phyloP scores from a whole-genome alignment of 441 rosid genomes.

The Omphalea diandra region DNA sequence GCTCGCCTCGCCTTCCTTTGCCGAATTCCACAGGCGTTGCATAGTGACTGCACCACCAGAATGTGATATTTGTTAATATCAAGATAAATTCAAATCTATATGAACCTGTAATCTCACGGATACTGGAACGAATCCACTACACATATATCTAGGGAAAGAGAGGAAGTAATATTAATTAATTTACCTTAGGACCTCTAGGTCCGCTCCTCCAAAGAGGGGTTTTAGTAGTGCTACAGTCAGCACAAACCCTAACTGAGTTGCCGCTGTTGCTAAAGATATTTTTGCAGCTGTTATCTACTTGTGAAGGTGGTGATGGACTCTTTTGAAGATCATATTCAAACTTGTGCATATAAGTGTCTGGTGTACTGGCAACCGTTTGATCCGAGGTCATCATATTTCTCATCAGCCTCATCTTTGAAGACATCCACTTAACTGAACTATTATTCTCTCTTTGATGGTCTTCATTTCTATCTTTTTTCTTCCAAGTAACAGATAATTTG shows the following conservation, averaged over 20 bases:
- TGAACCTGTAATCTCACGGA: no score
- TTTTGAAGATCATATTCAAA: slow-evolving; percentile 37
- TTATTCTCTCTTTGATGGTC: slow-evolving; percentile 17
- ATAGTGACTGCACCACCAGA: slow-evolving; percentile 58
- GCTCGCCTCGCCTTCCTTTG: slow-evolving; percentile 93
- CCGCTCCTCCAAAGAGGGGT: slow-evolving; percentile 99
- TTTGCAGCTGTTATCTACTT: slow-evolving; percentile 32
- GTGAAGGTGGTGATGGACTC: slow-evolving; percentile 29
- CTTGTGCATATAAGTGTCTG: slow-evolving; percentile 25
- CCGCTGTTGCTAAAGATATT: slow-evolving; percentile 33
- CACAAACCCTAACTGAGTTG: slow-evolving; percentile 79
- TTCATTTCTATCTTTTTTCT: slow-evolving; percentile 38
- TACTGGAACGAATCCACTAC: no score
- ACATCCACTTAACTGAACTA: slow-evolving; percentile 57
- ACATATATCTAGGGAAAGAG: background rate
- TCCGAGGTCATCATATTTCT: slow-evolving; percentile 60
- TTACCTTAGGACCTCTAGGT: slow-evolving; percentile 93
- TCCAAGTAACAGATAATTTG: slow-evolving; percentile 44
- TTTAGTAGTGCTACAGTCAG: slow-evolving; percentile 89
- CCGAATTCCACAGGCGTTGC: slow-evolving; percentile 97
- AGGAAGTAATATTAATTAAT: background rate
- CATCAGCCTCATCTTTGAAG: slow-evolving; percentile 85
- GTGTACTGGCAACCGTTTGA: background rate
- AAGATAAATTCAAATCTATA: no score
- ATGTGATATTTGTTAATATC: no score